These are phyloP conservation scores for Malus domestica DNA, from an alignment of 306 rosid genomes.

Conservation along the genomic window ASM211411v1 NC_041795.1:20408001-20408500, in stretches of 20 bases:
- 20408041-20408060: neutral
- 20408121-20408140: neutral
- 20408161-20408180: neutral
- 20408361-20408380: too few relatives aligned
- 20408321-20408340: neutral
- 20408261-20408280: neutral
- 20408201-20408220: neutral
- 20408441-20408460: too few relatives aligned
- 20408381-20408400: too few relatives aligned
- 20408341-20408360: neutral
- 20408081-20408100: neutral
- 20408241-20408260: neutral
- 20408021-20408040: neutral
- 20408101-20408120: neutral
- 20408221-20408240: neutral
- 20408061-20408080: neutral
- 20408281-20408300: neutral
- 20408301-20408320: neutral
- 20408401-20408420: too few relatives aligned
- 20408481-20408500: too few relatives aligned
- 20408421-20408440: too few relatives aligned
- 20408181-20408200: neutral
- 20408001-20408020: neutral
- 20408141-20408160: too few relatives aligned
- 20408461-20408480: too few relatives aligned